phyloP scores from a whole-genome alignment of 768 basidiomycete genomes.

The Termitomyces sp. region DNA sequence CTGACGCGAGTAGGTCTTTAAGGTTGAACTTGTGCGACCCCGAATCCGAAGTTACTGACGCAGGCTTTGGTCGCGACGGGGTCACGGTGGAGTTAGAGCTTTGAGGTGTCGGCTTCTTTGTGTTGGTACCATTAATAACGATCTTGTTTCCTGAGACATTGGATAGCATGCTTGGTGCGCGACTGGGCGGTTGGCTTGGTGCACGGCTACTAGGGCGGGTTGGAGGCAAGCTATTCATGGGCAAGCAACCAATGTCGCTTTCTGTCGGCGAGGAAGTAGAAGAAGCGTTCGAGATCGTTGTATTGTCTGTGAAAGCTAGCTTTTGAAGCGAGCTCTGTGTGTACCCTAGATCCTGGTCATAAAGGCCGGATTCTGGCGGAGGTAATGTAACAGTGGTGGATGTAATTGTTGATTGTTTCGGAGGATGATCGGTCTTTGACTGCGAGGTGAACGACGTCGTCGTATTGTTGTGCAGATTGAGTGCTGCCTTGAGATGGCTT shows the following conservation, averaged over 20 bases:
- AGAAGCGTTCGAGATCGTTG: conserved; percentile 30
- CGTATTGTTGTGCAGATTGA: conserved; percentile 18
- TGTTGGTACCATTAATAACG: conserved; percentile 9
- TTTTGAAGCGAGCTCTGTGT: conserved; percentile 41
- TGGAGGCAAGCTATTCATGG: conserved; percentile 49
- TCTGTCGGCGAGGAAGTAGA: conserved; percentile 41
- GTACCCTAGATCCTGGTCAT: conserved; percentile 47
- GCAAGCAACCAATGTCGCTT: conserved; percentile 57
- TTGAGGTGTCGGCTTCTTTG: conserved; percentile 20
- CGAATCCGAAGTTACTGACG: conserved; percentile 50
- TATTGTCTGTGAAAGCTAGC: conserved; percentile 26
- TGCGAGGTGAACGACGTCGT: conserved; percentile 13
- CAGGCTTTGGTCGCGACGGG: conserved; percentile 25
- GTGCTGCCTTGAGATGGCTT: conserved; percentile 20
- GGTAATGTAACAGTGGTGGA: conserved; percentile 38
- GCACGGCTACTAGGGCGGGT: conserved; percentile 45
- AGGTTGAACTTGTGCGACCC: conserved; percentile 74
- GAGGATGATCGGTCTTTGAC: conserved; percentile 1
- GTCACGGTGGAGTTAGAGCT: conserved; percentile 10
- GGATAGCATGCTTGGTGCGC: conserved; percentile 45
- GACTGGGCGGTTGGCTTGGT: conserved; percentile 44
- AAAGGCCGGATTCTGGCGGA: conserved; percentile 42
- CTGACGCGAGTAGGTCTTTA: conserved; percentile 69
- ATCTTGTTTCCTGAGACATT: conserved; percentile 35
- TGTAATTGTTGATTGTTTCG: conserved; percentile 6